Conservation (phyloP, 345 rosid genomes). For the Physaria fendleri region DNA sequence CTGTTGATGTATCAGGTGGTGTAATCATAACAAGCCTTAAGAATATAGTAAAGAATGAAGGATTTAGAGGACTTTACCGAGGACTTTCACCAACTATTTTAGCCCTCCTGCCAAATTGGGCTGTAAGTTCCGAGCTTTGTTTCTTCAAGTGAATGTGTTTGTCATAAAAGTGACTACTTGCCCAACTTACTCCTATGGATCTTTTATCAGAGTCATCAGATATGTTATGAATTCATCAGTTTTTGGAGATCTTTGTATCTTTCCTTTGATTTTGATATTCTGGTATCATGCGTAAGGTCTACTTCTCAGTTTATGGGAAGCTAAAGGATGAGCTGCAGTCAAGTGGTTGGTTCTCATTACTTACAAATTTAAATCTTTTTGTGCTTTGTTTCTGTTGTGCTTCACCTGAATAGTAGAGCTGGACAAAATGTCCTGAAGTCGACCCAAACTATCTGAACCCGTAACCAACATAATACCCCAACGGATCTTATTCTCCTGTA, state of each 20-base stretch:
- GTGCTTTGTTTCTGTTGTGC: neutral
- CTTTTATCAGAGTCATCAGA: neutral
- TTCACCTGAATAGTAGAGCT: neutral
- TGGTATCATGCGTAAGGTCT: slow-evolving; percentile 58
- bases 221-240: neutral
- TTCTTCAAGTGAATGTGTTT: neutral
- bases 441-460: no score
- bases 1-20: slow-evolving; percentile 48
- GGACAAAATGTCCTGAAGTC: no score
- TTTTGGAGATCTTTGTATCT: neutral
- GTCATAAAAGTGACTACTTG: neutral
- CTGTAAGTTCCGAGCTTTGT: slow-evolving; percentile 46
- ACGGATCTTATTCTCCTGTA: no score
- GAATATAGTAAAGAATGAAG: slow-evolving; percentile 61
- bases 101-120: slow-evolving; percentile 96
- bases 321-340: slow-evolving; percentile 63
- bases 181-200: neutral
- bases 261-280: neutral
- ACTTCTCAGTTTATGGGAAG: slow-evolving; percentile 71
- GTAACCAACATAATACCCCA: no score
- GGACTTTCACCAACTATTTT: slow-evolving; percentile 93
- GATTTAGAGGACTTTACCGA: slow-evolving; percentile 76
- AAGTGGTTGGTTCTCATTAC: slow-evolving; percentile 51
- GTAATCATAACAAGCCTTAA: slow-evolving; percentile 62
- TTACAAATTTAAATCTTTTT: neutral